Evolutionary conservation across 306 rosid species (phyloP).

Genomic region (Rubus parviflorus): DNA sequence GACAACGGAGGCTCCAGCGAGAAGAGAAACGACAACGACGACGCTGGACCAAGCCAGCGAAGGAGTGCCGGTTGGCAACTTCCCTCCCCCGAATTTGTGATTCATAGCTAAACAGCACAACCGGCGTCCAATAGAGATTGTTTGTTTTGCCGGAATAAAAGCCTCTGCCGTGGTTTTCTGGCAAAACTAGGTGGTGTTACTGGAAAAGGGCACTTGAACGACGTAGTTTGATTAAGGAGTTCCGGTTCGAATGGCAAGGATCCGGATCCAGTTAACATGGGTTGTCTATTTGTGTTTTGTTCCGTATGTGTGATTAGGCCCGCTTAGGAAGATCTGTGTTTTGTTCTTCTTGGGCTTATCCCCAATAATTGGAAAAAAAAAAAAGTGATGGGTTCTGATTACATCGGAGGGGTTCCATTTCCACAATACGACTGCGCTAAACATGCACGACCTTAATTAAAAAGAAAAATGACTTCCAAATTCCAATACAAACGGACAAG

Average conservation of each 20-base stretch:
- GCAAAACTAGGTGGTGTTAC: background rate
- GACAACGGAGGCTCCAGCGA: constrained; percentile 36
- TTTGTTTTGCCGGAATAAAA: background rate
- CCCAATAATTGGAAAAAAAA: too few species aligned
- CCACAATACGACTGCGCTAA: too few species aligned
- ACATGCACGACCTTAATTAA: too few species aligned
- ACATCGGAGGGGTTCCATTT: too few species aligned
- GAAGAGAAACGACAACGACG: constrained; percentile 32
- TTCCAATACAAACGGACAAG: too few species aligned
- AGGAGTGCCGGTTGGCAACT: constrained; percentile 31
- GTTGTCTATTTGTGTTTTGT: too few species aligned
- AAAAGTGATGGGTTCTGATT: too few species aligned
- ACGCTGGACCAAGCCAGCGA: constrained; percentile 32
- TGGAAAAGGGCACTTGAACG: background rate
- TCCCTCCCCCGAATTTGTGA: constrained; percentile 30
- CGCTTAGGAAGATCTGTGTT: too few species aligned
- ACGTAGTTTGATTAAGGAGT: background rate
- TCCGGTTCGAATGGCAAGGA: background rate
- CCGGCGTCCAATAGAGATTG: background rate
- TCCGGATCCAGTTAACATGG: background rate
- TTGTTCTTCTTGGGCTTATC: too few species aligned
- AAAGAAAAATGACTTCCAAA: too few species aligned
- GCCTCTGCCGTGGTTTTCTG: background rate
- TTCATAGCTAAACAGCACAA: constrained; percentile 7
- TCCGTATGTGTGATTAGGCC: too few species aligned